Percentiles rank a stretch among this genome's conserved stretches.
These are phyloP conservation scores for Erodium trifolium DNA, from an alignment of 441 rosid genomes.

Conservation along the genomic window DNA sequence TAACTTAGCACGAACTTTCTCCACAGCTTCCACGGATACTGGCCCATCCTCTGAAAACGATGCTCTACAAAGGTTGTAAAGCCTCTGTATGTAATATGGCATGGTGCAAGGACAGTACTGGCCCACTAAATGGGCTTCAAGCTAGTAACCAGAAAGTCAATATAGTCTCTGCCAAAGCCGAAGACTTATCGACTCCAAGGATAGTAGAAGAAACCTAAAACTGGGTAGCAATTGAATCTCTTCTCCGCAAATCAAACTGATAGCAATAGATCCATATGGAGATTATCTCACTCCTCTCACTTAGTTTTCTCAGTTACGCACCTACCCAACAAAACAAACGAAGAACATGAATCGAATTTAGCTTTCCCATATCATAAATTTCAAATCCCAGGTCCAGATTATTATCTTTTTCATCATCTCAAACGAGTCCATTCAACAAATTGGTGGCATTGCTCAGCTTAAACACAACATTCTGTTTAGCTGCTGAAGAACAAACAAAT, in stretches of 20 bases:
- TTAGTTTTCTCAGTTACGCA: conserved; percentile 16
- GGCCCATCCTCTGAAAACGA: conserved; percentile 67
- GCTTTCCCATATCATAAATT: neutral
- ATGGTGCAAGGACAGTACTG: conserved; percentile 36
- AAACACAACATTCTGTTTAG: neutral
- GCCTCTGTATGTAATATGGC: conserved; percentile 73
- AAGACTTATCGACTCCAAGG: conserved; percentile 15
- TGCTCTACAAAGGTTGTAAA: conserved; percentile 57
- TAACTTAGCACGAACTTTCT: conserved; percentile 52
- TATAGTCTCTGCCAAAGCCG: conserved; percentile 21
- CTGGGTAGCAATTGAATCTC: conserved; percentile 20
- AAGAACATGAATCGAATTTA: neutral
- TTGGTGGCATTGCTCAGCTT: neutral
- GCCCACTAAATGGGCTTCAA: conserved; percentile 24
- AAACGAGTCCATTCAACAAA: neutral
- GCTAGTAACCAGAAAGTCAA: conserved; percentile 23
- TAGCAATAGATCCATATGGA: conserved; percentile 11
- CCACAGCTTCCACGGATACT: conserved; percentile 63
- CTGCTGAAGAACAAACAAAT: neutral
- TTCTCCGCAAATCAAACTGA: conserved; percentile 21
- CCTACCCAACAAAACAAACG: conserved; percentile 15
- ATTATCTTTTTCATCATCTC: neutral
- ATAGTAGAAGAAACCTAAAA: conserved; percentile 20
- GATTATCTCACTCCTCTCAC: conserved; percentile 24
- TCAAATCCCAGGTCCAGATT: neutral